These are phyloP conservation scores for Syzygium grande DNA, from an alignment of 345 rosid genomes.

Conservation along the genomic window DNA sequence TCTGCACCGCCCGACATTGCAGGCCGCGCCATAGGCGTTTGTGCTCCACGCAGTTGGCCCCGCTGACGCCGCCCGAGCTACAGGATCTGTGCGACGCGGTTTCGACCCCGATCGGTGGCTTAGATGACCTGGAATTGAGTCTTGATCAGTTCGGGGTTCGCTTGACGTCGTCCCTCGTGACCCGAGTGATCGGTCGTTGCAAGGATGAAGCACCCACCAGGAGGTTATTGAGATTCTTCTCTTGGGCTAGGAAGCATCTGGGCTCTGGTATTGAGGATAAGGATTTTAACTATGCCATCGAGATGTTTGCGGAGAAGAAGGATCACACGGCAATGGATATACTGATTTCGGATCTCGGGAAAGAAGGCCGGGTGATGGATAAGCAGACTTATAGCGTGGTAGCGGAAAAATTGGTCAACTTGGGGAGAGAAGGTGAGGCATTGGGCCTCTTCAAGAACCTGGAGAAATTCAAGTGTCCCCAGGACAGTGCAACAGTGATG, in stretches of 20 bases:
- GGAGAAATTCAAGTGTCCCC: constrained; percentile 65
- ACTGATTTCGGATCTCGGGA: constrained; percentile 58
- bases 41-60: constrained; percentile 9
- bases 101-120: constrained; percentile 54
- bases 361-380: constrained; percentile 50
- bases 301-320: constrained; percentile 61
- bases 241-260: constrained; percentile 53
- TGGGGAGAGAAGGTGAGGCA: constrained; percentile 78
- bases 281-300: constrained; percentile 56
- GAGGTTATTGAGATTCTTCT: constrained; percentile 67
- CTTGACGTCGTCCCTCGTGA: constrained; percentile 37
- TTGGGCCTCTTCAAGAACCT: constrained; percentile 81
- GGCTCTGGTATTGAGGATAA: constrained; percentile 29
- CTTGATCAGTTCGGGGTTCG: constrained; percentile 24
- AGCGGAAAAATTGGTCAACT: constrained; percentile 58
- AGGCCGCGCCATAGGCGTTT: constrained; percentile 1
- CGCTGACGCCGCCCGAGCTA: constrained; percentile 24
- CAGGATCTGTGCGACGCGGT: constrained; percentile 21
- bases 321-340: constrained; percentile 58
- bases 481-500: constrained; percentile 41
- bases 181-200: constrained; percentile 41
- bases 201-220: constrained; percentile 52
- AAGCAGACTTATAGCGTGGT: constrained; percentile 48
- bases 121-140: constrained; percentile 69
- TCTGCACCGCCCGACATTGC: background rate